Conservation (phyloP, 192 early-diverging fungal genomes). For the Backusella circina region DNA sequence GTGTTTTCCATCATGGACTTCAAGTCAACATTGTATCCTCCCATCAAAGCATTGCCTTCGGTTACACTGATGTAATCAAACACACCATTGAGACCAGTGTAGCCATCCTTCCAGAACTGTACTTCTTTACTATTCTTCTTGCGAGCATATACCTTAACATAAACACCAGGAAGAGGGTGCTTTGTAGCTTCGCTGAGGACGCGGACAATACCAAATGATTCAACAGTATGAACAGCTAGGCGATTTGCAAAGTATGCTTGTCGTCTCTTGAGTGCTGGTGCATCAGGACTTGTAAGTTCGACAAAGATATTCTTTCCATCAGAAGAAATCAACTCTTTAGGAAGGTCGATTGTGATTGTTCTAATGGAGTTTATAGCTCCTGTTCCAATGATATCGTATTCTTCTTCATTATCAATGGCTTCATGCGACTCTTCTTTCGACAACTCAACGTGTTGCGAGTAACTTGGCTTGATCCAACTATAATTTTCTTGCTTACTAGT, state of each 20-base stretch:
- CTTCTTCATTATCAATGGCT: background rate
- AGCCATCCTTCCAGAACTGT: slow-evolving; percentile 53
- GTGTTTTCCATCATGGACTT: background rate
- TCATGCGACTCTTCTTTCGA: background rate
- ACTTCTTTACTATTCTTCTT: slow-evolving; percentile 20
- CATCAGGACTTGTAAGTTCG: slow-evolving; percentile 31
- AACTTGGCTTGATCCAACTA: slow-evolving; percentile 40
- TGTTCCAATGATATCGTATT: background rate
- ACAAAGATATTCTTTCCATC: slow-evolving; percentile 14
- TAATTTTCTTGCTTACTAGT: slow-evolving; percentile 7
- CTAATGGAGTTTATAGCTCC: background rate
- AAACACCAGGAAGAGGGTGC: slow-evolving; percentile 37
- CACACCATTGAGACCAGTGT: slow-evolving; percentile 45
- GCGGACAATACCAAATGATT: slow-evolving; percentile 34
- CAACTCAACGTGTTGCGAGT: slow-evolving; percentile 22
- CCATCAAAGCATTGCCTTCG: slow-evolving; percentile 26
- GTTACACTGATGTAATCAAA: slow-evolving; percentile 46
- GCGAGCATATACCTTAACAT: slow-evolving; percentile 49
- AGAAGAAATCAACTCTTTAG: background rate
- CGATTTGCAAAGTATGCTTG: slow-evolving; percentile 42
- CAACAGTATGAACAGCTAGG: slow-evolving; percentile 37
- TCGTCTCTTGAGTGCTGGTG: slow-evolving; percentile 20
- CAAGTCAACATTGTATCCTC: background rate
- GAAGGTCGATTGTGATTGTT: background rate
- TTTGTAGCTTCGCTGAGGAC: slow-evolving; percentile 27